Percentiles rank a stretch among this genome's conserved stretches.
These are phyloP conservation scores for Pseudocercospora pini-densiflorae DNA, from an alignment of 2,329 filamentous ascomycete species.

Conservation along the genomic window DNA sequence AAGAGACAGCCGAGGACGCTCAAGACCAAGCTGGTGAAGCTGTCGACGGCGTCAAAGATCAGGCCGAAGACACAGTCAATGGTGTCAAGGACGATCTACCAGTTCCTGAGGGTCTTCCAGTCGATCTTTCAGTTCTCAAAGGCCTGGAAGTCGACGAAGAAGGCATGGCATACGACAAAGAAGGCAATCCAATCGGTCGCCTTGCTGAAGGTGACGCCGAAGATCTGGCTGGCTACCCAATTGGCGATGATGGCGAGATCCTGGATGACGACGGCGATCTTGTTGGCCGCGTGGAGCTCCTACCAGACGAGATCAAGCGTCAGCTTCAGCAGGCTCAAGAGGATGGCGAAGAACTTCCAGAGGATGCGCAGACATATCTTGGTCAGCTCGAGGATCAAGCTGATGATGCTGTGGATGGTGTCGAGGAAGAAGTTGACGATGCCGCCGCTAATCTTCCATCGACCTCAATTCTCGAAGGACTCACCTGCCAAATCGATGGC, in stretches of 20 bases:
- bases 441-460: conserved; percentile 46
- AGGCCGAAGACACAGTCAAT: conserved; percentile 40
- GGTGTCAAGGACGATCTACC: conserved; percentile 38
- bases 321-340: conserved; percentile 46
- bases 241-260: conserved; percentile 60
- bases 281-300: conserved; percentile 57
- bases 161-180: conserved; percentile 57
- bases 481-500: conserved; percentile 52
- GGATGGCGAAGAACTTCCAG: conserved; percentile 42
- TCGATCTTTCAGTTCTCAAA: conserved; percentile 53
- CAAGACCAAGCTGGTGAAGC: conserved; percentile 32
- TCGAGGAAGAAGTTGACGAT: conserved; percentile 35
- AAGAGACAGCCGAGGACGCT: conserved; percentile 27
- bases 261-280: conserved; percentile 60
- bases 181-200: conserved; percentile 54
- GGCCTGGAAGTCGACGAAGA: conserved; percentile 59
- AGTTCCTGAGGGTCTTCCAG: conserved; percentile 45
- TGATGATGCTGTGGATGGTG: conserved; percentile 39
- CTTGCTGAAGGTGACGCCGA: conserved; percentile 59
- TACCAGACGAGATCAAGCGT: conserved; percentile 50
- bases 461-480: conserved; percentile 52
- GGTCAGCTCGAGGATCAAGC: conserved; percentile 29
- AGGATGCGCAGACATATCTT: conserved; percentile 42
- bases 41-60: conserved; percentile 34
- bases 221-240: conserved; percentile 56